Base-by-base conservation (phyloP, 73 alveolate genomes). In the Paramecium pentaurelia region DNA sequence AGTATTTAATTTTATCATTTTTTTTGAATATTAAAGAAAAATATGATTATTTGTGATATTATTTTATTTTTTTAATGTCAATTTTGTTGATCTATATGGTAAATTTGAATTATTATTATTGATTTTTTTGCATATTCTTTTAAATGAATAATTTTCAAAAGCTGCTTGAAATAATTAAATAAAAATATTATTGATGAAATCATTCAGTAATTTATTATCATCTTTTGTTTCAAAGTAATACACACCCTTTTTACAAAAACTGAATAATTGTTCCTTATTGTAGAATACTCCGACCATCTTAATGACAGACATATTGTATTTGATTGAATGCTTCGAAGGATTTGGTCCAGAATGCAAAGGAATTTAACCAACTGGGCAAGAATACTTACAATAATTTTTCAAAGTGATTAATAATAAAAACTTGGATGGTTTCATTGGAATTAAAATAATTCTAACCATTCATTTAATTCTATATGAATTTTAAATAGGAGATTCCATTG, bases 301-400 rank as follows among this genome's bases (percentile, higher is more conserved):
- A 36, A 80, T 80, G 91, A 6, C 91, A 22, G 91, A 80, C 10
- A 80, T 80, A 22, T 44, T 80, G 7, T 80, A 80, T 47, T 49
- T 80, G 30, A 80, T 80, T 20, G 91, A 80, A 11, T 80, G 91
- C 27, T 80, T 80, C 44, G 91, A 80, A 36, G 91, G 91, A 22
- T 80, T 45, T 80, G 91, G 91, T 45, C 91, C 91, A 12, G 77
- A 80, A 80, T 80, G 91, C 32, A 49, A 80, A 6, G 91, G 91
- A 80, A 47, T 80, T 14, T 45, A 80, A 20, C 45, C 45, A 47
- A 11, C 91, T 10, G 91, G 91, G 10, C 6, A 22, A 25, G 91
- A 80, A 47, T 80, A 80, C 49, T 47, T 80, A 34, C 47, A 80
- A 64, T 80, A 80, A 54, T 80, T 80, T 47, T 80, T 80, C 38